These are phyloP conservation scores for Tetracentron sinense DNA, from an alignment of 164 flowering plant species.

Conservation along the genomic window DNA sequence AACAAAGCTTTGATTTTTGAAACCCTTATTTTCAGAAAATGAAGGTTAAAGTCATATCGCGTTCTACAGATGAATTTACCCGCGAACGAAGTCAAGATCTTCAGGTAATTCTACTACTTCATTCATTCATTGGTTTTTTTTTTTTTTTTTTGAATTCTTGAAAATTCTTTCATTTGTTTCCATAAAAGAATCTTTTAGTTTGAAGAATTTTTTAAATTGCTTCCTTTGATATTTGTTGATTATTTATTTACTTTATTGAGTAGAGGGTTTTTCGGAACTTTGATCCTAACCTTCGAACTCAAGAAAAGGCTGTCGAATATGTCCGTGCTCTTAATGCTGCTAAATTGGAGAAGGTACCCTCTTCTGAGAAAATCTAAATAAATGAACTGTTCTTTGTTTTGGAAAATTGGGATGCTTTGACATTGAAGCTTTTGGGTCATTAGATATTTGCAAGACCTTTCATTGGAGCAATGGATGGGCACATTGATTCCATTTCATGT, in stretches of 20 bases:
- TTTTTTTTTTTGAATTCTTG: background rate
- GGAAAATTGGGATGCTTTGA: background rate
- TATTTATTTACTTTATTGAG: background rate
- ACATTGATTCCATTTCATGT: conserved; percentile 70
- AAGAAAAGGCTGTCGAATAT: conserved; percentile 85
- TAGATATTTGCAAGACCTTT: conserved; percentile 94
- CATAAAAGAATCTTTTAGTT: background rate
- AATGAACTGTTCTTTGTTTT: background rate
- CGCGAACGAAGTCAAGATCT: conserved; percentile 94
- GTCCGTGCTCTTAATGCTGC: conserved; percentile 87
- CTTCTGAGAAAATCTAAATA: background rate
- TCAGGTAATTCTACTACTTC: conserved; percentile 40
- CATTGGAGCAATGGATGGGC: conserved; percentile 93
- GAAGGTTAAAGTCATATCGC: conserved; percentile 81
- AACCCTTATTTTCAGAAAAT: conserved; percentile 22
- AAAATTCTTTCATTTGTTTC: background rate
- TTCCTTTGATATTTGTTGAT: background rate
- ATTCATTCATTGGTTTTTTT: background rate
- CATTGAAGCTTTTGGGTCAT: background rate
- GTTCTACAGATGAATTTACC: conserved; percentile 79
- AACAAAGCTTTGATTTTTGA: background rate
- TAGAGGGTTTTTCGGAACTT: conserved; percentile 81
- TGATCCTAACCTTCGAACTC: conserved; percentile 74
- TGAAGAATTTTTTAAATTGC: background rate
- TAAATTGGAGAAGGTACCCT: conserved; percentile 76